Percentiles rank a stretch among this genome's conserved stretches.
phyloP scores from a whole-genome alignment of 805 yeast genomes.

The Hanseniaspora guilliermondii region DNA sequence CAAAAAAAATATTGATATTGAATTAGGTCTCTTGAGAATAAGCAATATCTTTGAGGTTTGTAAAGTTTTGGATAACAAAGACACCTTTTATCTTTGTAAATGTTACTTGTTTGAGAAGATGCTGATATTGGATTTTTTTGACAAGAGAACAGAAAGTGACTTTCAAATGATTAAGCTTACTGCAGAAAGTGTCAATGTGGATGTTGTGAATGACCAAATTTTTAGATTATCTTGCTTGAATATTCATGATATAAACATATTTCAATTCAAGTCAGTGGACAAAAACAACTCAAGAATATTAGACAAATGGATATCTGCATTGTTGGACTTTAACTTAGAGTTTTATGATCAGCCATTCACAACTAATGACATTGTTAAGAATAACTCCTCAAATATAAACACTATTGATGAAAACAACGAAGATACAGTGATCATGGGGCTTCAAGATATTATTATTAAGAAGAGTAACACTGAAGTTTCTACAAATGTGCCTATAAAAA shows the following conservation, averaged over 20 bases:
- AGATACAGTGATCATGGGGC: not conserved
- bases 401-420: constrained; percentile 12
- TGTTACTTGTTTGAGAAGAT: constrained; percentile 28
- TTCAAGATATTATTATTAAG: constrained; percentile 5
- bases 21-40: constrained; percentile 28
- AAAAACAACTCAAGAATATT: constrained; percentile 24
- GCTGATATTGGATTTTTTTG: constrained; percentile 1
- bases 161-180: constrained; percentile 2
- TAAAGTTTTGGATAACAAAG: constrained; percentile 6
- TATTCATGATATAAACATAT: constrained; percentile 17
- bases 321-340: constrained; percentile 26
- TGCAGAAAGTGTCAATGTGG: constrained; percentile 21
- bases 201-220: constrained; percentile 16
- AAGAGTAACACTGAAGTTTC: not conserved
- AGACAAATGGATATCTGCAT: constrained; percentile 33
- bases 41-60: constrained; percentile 28
- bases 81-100: constrained; percentile 21
- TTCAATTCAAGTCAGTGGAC: constrained; percentile 21
- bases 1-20: constrained; percentile 24
- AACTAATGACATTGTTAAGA: constrained; percentile 18
- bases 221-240: constrained; percentile 17
- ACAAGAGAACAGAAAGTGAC: not conserved
- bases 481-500: not conserved
- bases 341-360: constrained; percentile 26
- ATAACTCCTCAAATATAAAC: constrained; percentile 11